Conservation (phyloP, 2,329 filamentous ascomycete genomes). For the Dissoconium aciculare region DNA sequence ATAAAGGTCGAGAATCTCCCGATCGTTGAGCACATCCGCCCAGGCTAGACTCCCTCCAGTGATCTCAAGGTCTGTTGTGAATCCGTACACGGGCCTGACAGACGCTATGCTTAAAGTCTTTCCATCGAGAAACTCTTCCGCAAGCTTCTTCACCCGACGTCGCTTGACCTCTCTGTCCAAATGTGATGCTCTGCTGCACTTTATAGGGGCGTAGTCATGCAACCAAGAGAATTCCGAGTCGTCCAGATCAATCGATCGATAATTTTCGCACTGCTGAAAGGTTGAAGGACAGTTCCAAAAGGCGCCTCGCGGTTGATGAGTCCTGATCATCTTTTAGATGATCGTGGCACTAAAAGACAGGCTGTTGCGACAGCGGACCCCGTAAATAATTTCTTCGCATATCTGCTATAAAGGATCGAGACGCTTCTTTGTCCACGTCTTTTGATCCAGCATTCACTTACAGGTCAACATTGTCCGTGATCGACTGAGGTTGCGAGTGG, state of each 20-base stretch:
- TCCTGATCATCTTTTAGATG: slow-evolving; percentile 20
- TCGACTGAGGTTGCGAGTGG: no score
- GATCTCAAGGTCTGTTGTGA: not conserved
- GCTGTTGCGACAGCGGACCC: no score
- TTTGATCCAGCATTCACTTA: no score
- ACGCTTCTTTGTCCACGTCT: no score
- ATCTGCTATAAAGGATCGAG: no score
- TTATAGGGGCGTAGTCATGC: no score
- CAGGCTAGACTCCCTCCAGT: not conserved
- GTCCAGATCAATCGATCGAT: slow-evolving; percentile 15
- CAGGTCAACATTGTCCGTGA: no score
- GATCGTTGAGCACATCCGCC: slow-evolving; percentile 1
- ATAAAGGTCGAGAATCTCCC: not conserved
- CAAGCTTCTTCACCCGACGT: slow-evolving; percentile 44
- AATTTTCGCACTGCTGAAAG: slow-evolving; percentile 19
- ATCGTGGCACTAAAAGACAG: no score
- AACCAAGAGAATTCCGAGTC: no score
- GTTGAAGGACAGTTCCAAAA: slow-evolving; percentile 18
- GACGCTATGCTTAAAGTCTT: slow-evolving; percentile 43
- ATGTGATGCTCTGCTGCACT: no score
- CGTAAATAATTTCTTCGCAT: no score
- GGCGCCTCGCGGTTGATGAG: slow-evolving; percentile 18
- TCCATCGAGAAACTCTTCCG: slow-evolving; percentile 43
- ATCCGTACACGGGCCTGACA: slow-evolving; percentile 23
- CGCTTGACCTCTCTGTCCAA: slow-evolving; percentile 36